A percentile compares a stretch with the other conserved stretches of the same genome.
phyloP scores from a whole-genome alignment of 805 yeast genomes.

The Schizosaccharomyces cryophilus region DNA sequence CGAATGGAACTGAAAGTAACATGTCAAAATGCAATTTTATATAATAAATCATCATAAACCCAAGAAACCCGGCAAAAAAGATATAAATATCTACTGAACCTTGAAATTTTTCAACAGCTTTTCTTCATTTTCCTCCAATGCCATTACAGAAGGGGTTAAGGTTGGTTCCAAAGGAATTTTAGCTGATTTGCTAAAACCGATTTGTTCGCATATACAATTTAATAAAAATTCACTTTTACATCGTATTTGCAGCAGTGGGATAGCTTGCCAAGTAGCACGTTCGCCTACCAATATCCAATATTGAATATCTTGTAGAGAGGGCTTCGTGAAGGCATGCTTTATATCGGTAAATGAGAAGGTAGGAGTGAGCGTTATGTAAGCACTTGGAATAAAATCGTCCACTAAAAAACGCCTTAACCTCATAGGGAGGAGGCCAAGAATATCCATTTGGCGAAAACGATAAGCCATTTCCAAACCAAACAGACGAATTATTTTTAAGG shows the following conservation, averaged over 20 bases:
- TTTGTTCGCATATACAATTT: too few relatives aligned
- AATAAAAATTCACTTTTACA: neutral
- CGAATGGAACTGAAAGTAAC: neutral
- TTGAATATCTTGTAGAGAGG: neutral
- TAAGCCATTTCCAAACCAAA: neutral
- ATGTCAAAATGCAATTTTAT: neutral
- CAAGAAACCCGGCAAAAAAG: neutral
- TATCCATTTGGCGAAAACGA: neutral
- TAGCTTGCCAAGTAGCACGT: neutral
- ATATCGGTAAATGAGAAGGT: neutral
- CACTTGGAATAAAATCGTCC: neutral
- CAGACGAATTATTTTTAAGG: neutral
- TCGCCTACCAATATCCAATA: neutral
- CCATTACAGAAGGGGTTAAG: neutral
- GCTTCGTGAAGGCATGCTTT: neutral
- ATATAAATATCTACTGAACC: neutral
- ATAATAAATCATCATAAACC: neutral
- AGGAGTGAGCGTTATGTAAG: neutral
- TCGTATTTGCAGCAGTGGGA: neutral
- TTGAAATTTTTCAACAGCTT: neutral
- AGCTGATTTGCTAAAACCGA: too few relatives aligned
- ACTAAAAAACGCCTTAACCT: neutral
- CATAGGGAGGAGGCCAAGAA: neutral
- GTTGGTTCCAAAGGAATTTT: too few relatives aligned
- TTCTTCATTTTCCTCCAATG: neutral